Base-by-base conservation (phyloP, 495 filamentous ascomycete species). In the Usnea hakonensis region DNA sequence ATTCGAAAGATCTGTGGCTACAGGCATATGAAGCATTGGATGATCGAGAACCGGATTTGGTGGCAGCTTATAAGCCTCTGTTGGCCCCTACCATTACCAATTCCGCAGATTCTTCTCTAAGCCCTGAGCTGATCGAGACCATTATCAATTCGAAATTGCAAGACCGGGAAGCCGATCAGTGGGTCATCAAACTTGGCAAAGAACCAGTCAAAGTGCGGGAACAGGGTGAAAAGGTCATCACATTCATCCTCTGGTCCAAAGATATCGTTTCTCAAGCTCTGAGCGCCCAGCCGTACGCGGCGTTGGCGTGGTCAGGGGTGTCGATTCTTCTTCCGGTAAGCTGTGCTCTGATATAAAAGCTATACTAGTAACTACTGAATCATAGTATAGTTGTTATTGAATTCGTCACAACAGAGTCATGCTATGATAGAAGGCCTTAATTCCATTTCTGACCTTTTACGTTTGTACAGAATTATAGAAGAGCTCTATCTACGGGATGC, bases 281-380 rank as follows among this genome's bases (percentile, higher is more conserved):
- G 8, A 71, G 66, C 55, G 50, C 67, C 40, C 67, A 75, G 61
- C 70, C 70, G 17, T 73, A 71, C 54, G 65, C 71, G 16, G 71
- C 70, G 50, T 58, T 73, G 38, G 72, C 70, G 11, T 74, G 67
- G 72, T 68, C 70, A 33, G 72, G 69, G 17, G 68, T 71, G 46
- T 69, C 65, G 23, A 52, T 74, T 26, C 64, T 74, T 26, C 64
- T 73, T 40, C 65, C 71, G 13, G 68, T 70, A 67, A 60, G 68
- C 11, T 38, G 17, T 60, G 17, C n/a, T 23, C 40, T 36, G 13
- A 48, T 28, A 30, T 30, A 11, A 41, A 14, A 58, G n/a, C 40
- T 30, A 16, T 58, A 48, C 9, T 58, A 19, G 28, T 58, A n/a
- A 33, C 9, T 60, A 9, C 46, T 60, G 21, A 60, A 41, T 32